A percentile compares a stretch with the other conserved stretches of the same genome.
phyloP scores from a whole-genome alignment of 257 asterid species.

The Datura wrightii region DNA sequence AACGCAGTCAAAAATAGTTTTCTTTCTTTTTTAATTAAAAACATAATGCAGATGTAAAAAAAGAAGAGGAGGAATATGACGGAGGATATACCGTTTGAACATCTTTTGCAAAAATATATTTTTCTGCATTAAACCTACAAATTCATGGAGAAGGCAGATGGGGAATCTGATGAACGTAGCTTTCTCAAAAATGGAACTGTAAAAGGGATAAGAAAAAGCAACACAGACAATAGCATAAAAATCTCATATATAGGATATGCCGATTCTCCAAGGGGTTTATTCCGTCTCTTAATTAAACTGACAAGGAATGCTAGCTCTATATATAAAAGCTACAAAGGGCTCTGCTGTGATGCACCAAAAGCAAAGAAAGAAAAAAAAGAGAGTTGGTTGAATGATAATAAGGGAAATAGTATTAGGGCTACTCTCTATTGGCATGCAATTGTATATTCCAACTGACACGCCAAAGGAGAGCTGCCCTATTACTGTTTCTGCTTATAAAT shows the following conservation, averaged over 20 bases:
- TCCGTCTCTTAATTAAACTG: constrained; percentile 28
- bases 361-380: background rate
- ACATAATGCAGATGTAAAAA: background rate
- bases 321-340: background rate
- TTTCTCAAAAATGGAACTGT: constrained; percentile 20
- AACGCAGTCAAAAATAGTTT: background rate
- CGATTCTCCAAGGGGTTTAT: constrained; percentile 44
- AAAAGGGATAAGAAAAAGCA: constrained; percentile 34
- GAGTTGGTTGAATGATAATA: constrained; percentile 22
- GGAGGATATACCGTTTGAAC: background rate
- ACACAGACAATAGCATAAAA: constrained; percentile 22
- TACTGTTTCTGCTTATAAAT: constrained; percentile 48
- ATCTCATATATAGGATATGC: constrained; percentile 45
- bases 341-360: background rate
- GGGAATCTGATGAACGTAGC: background rate
- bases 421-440: constrained; percentile 57
- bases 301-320: background rate
- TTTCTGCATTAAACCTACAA: constrained; percentile 9
- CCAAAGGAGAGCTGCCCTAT: constrained; percentile 83
- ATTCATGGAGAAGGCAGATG: constrained; percentile 34
- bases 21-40: background rate
- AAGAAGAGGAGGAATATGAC: background rate
- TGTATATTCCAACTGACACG: constrained; percentile 38
- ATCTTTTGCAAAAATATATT: background rate
- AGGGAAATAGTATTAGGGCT: constrained; percentile 58